Evolutionary conservation across 495 filamentous ascomycete genomes (phyloP), one percentile per base, ranked within the genome.

Genomic region (Ramalina intermedia): DNA sequence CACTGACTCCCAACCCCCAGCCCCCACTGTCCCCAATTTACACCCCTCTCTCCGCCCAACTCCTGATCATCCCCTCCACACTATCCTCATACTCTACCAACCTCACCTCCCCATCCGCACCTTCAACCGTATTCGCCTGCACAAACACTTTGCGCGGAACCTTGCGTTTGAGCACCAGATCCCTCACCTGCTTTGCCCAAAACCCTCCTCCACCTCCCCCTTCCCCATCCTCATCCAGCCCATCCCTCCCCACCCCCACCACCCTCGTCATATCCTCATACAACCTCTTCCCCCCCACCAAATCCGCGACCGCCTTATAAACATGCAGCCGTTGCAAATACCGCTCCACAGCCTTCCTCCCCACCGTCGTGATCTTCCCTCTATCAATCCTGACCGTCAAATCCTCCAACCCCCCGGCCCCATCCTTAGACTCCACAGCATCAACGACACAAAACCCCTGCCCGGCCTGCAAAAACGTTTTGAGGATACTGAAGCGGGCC

Each of bases 71-170:
- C 7, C 90, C 90, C 61, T 91, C 81, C 8, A 79, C 67, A 0
- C 78, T 85, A 1, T 87, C 74, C 56, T 94, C 90, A 68, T 98
- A 98, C 66, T 98, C 87, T 66, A 78, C 86, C 63, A 95, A 61
- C 18, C 66, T 74, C 16, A 95, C 86, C 63, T 78, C 73, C 35
- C 84, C 86, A 12, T 81, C 82, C 45, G 80, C 72, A 16, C 78
- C 69, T 42, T 87, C 61, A 38, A 75, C 66, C 7, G 91, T 96
- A 67, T 94, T 98, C 33, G 84, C 87, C 67, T 95, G 87, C 16
- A 98, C 89, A 66, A 94, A 96, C 37, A 95, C 82, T 72, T 96
- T 98, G 48, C 91, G 73, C 35, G 91, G 89, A 55, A 86, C 81
- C 71, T 93, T 94, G 67, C 85, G 85, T 62, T 73, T 71, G 55